Conservation (phyloP, 768 basidiomycete species). For the Kondoa subrosea region DNA sequence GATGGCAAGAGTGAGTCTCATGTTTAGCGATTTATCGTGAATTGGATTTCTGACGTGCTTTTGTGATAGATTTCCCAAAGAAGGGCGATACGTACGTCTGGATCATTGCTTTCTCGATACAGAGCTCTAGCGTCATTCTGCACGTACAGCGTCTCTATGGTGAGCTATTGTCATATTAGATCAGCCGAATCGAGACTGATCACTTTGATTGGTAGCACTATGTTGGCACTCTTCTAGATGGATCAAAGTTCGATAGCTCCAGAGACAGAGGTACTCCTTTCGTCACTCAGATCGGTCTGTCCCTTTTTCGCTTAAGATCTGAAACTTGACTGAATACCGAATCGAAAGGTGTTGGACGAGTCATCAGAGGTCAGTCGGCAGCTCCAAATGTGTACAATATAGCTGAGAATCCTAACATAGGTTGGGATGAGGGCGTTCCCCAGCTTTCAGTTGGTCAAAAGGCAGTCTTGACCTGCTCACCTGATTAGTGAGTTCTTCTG, state of each 20-base stretch:
- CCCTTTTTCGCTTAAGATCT: no score
- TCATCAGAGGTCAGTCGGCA: conserved; percentile 41
- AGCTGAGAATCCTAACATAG: no score
- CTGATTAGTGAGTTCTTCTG: conserved; percentile 45
- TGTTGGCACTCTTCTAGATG: conserved; percentile 5
- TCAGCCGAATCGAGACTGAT: no score
- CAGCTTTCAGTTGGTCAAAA: conserved; percentile 62
- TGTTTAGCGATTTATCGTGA: no score
- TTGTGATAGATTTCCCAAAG: conserved; percentile 49
- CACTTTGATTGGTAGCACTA: no score
- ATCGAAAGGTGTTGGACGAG: conserved; percentile 59
- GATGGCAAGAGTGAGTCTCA: no score
- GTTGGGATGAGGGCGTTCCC: conserved; percentile 38
- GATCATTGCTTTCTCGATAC: background rate
- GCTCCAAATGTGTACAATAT: no score
- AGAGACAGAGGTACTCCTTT: conserved; percentile 44
- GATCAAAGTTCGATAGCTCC: background rate
- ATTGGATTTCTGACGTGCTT: no score
- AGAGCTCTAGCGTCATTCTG: background rate
- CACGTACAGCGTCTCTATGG: no score
- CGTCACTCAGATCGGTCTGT: conserved; percentile 43
- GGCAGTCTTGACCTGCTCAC: conserved; percentile 44
- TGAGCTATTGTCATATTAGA: no score
- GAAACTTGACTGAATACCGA: no score
- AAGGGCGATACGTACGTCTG: conserved; percentile 36